Evolutionary conservation across 441 rosid species (phyloP), one percentile per base, ranked within the genome.

Genomic region (Pelargonium citronellum): DNA sequence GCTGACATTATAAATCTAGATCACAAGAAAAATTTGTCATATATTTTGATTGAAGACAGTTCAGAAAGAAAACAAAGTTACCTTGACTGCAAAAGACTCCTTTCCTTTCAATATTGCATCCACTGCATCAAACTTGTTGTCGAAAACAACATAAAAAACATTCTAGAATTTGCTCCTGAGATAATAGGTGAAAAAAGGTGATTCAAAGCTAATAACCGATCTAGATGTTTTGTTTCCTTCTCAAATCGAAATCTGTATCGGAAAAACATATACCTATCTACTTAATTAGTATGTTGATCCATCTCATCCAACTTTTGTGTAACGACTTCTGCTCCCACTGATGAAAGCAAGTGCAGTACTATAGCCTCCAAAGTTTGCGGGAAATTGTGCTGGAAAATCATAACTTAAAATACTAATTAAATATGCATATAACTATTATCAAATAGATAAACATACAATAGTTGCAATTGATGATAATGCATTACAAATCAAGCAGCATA

Each of bases 311-410:
- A 91, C 75, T 90, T 95, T 73, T 79, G 78, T 3, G 94, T 86
- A 51, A 90, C 86, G 75, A 87, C 88, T 81, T 95, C 97, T n/a
- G 91, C 95, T 65, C 92, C 91, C 64, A 83, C 78, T 43, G 95
- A 96, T 57, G 91, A 87, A 82, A 88, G 91, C 82, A 87, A 82
- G 87, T 92, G 95, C 68, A 90, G 77, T 74, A 89, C 74, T 68
- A 95, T 76, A 57, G 89, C 95, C 83, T 95, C 96, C 84, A 88
- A 80, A 70, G 95, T 95, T 83, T 94, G 84, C 27, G 94, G 96
- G 79, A 90, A 90, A 71, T 87, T 81, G 75, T 83, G 83, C 96
- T 95, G 87, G 79, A 83, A 77, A 61, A 53, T 53, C 20, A 53
- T 53, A 67, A 64, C 44, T 61, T 61, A 5, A 61, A 61, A 63